Conservation (phyloP, 2,329 filamentous ascomycete genomes). For the Fusarium sp. region DNA sequence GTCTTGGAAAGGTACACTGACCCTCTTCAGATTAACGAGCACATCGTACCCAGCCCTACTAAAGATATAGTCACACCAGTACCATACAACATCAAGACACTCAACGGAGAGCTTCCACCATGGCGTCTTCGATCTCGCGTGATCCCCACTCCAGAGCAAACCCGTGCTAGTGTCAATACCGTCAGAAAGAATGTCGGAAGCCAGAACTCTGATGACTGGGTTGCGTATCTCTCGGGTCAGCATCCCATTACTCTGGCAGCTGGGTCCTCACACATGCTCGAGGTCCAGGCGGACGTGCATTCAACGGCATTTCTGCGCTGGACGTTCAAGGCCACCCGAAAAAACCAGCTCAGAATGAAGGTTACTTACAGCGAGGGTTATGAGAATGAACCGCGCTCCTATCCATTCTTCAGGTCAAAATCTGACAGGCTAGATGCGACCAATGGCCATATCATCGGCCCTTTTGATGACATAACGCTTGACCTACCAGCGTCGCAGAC, state of each 20-base stretch:
- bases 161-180: rapidly evolving
- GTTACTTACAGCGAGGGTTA: neutral
- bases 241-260: neutral
- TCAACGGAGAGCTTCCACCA: neutral
- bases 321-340: neutral
- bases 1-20: rapidly evolving
- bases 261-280: neutral
- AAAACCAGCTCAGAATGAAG: neutral
- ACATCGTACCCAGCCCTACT: neutral
- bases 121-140: neutral
- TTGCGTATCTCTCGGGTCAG: rapidly evolving
- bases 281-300: neutral
- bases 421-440: neutral
- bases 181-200: neutral
- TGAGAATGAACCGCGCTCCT: neutral
- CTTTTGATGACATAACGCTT: neutral
- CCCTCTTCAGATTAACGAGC: neutral
- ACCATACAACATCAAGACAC: neutral
- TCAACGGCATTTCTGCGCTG: neutral
- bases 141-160: neutral
- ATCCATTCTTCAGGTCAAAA: neutral
- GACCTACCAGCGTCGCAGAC: neutral
- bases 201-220: neutral
- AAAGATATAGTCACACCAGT: neutral
- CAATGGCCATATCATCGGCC: neutral